Evolutionary conservation across 495 filamentous ascomycete genomes (phyloP).

Genomic region (Jackrogersella multiformis): DNA sequence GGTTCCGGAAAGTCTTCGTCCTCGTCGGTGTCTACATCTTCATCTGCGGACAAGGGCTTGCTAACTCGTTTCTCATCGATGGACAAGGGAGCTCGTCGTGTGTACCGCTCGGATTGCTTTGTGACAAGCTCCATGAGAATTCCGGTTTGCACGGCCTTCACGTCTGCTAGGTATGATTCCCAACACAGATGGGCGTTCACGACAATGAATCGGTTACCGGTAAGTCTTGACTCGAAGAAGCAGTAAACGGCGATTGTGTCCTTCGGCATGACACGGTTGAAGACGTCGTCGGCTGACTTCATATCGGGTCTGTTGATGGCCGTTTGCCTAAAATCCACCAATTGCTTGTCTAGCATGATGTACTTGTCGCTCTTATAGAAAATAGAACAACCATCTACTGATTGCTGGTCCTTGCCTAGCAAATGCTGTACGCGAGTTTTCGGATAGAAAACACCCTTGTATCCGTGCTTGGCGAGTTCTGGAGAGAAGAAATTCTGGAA

Average conservation of each 20-base stretch:
- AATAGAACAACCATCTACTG: constrained; percentile 93
- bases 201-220: constrained; percentile 87
- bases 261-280: constrained; percentile 96
- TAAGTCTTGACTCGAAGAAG: constrained; percentile 89
- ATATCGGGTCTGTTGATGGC: constrained; percentile 94
- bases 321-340: constrained; percentile 89
- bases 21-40: constrained; percentile 16
- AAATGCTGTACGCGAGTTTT: constrained; percentile 89
- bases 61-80: constrained; percentile 82
- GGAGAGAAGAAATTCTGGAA: constrained; percentile 90
- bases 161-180: constrained; percentile 89
- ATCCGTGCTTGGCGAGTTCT: constrained; percentile 81
- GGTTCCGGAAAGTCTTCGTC: constrained; percentile 53
- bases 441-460: constrained; percentile 92
- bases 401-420: constrained; percentile 83
- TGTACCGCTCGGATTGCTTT: constrained; percentile 83
- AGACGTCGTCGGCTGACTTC: constrained; percentile 94
- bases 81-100: constrained; percentile 67
- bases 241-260: constrained; percentile 92
- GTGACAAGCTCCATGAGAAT: constrained; percentile 91
- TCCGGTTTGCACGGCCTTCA: constrained; percentile 93
- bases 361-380: constrained; percentile 95
- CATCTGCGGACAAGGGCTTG: constrained; percentile 66
- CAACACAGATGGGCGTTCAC: constrained; percentile 94
- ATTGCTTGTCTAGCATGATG: constrained; percentile 88